Percentiles rank a stretch among this genome's conserved stretches.
These are phyloP conservation scores for Candida alai DNA, from an alignment of 805 yeast species.

Conservation along the genomic window DNA sequence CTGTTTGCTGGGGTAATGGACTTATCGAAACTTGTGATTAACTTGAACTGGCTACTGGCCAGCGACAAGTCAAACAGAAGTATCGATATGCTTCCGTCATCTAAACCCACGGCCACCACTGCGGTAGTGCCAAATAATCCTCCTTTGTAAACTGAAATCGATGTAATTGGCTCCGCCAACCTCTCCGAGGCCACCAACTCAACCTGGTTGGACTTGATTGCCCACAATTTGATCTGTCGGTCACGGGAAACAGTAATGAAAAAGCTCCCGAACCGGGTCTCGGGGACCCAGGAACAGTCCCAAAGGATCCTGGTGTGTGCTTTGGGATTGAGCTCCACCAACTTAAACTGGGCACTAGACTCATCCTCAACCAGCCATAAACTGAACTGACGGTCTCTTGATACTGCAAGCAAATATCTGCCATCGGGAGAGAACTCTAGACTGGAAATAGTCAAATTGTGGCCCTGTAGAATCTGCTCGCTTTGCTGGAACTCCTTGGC, in stretches of 20 bases:
- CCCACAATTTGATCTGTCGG: constrained; percentile 74
- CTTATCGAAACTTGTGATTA: constrained; percentile 31
- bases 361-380: constrained; percentile 53
- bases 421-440: constrained; percentile 72
- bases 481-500: constrained; percentile 51
- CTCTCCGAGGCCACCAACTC: constrained; percentile 39
- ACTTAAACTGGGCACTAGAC: constrained; percentile 26
- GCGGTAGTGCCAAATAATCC: constrained; percentile 15
- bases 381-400: constrained; percentile 85
- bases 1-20: constrained; percentile 56
- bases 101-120: constrained; percentile 63
- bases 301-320: constrained; percentile 92
- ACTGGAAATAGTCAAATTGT: constrained; percentile 81
- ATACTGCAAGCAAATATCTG: constrained; percentile 63
- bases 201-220: constrained; percentile 33
- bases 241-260: constrained; percentile 90
- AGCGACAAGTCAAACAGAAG: constrained; percentile 29
- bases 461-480: constrained; percentile 52
- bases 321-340: constrained; percentile 50
- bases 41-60: constrained; percentile 11
- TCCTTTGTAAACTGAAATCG: constrained; percentile 48
- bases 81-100: constrained; percentile 56
- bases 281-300: constrained; percentile 88
- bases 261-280: constrained; percentile 17
- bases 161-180: constrained; percentile 58